These are phyloP conservation scores for Leccinum discolor DNA, from an alignment of 1,284 basidiomycete genomes.

Conservation along the genomic window DNA sequence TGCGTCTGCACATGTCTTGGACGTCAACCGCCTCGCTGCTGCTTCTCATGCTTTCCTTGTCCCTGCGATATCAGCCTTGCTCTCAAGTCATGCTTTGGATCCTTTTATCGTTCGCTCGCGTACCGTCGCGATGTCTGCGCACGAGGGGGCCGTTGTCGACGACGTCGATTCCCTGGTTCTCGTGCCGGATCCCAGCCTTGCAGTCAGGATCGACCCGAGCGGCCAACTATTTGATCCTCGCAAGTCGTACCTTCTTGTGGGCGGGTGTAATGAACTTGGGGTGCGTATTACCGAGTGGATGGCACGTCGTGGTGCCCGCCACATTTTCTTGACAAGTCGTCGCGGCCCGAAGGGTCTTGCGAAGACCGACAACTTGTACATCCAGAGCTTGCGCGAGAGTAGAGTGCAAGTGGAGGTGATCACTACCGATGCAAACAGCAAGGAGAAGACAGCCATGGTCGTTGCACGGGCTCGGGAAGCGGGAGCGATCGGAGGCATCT, in stretches of 20 bases:
- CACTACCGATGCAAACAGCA: constrained; percentile 25
- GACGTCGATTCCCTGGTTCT: constrained; percentile 14
- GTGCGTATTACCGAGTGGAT: constrained; percentile 35
- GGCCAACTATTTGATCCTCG: constrained; percentile 30
- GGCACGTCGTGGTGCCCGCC: constrained; percentile 28
- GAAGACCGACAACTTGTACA: constrained; percentile 29
- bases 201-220: constrained; percentile 22
- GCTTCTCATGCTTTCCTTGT: constrained; percentile 15
- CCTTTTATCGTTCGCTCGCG: constrained; percentile 15
- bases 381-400: constrained; percentile 18
- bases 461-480: constrained; percentile 19
- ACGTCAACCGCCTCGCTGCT: constrained; percentile 17
- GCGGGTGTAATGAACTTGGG: constrained; percentile 31
- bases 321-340: constrained; percentile 34
- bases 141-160: background rate
- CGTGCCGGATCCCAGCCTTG: constrained; percentile 9
- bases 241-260: constrained; percentile 34
- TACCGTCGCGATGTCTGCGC: constrained; percentile 12
- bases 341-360: constrained; percentile 26
- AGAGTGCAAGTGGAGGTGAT: constrained; percentile 26
- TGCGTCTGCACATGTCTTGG: constrained; percentile 17
- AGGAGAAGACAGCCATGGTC: constrained; percentile 19
- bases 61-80: constrained; percentile 12
- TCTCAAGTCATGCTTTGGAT: constrained; percentile 15
- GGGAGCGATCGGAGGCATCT: constrained; percentile 27